phyloP scores from a whole-genome alignment of 306 rosid genomes.

The Ormosia emarginata region DNA sequence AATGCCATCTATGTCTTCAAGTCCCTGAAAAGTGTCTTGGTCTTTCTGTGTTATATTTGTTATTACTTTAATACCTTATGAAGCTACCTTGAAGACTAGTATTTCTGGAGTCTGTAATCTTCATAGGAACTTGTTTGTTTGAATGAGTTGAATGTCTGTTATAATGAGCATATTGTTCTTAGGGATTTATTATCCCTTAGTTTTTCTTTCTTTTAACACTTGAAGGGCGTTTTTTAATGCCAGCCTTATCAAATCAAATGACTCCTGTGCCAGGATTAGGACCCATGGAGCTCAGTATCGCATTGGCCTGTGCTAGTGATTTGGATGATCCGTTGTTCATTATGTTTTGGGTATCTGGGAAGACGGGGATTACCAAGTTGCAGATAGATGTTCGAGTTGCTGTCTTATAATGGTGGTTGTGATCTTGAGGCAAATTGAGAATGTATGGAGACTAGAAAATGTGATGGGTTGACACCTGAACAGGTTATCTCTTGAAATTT shows the following conservation, averaged over 20 bases:
- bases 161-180: slow-evolving; percentile 1
- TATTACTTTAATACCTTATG: slow-evolving; percentile 34
- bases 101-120: slow-evolving; percentile 63
- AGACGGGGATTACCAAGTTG: no score
- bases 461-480: background rate
- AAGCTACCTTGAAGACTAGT: slow-evolving; percentile 38
- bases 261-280: background rate
- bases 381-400: no score
- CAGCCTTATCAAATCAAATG: background rate
- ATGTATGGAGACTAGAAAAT: background rate
- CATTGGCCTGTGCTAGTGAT: no score
- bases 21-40: slow-evolving; percentile 19
- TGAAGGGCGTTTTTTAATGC: background rate
- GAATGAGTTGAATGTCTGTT: slow-evolving; percentile 31
- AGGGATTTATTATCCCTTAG: background rate
- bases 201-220: background rate
- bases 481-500: no score
- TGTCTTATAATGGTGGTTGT: background rate
- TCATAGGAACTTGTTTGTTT: slow-evolving; percentile 37
- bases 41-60: slow-evolving; percentile 30
- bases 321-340: no score
- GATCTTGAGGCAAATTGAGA: background rate
- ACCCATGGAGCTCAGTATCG: no score
- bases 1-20: slow-evolving; percentile 33
- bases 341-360: no score